A percentile compares a stretch with the other conserved stretches of the same genome.
These are phyloP conservation scores for Hymenoscyphus fructigenus DNA, from an alignment of 2,329 filamentous ascomycete species.

Conservation along the genomic window DNA sequence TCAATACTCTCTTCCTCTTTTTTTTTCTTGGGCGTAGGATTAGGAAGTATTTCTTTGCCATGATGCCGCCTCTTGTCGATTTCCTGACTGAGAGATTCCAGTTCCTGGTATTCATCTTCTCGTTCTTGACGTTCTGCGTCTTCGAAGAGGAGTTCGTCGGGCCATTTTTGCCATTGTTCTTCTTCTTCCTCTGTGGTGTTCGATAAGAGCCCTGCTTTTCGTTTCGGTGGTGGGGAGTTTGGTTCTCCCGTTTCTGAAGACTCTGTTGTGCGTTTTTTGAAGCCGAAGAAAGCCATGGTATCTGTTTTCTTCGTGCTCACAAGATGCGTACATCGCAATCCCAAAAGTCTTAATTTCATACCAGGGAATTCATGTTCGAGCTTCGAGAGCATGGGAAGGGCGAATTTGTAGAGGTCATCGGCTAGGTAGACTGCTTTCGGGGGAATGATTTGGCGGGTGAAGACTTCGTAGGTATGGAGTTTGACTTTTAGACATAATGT, in stretches of 20 bases:
- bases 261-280: constrained; percentile 41
- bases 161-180: constrained; percentile 65
- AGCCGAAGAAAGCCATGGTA: constrained; percentile 76
- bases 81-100: constrained; percentile 60
- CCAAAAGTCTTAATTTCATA: constrained; percentile 82
- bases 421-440: constrained; percentile 70
- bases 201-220: constrained; percentile 40
- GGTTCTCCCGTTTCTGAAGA: constrained; percentile 15
- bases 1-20: constrained; percentile 21
- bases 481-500: constrained; percentile 92
- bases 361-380: constrained; percentile 79
- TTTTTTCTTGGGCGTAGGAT: constrained; percentile 39
- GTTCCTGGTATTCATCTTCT: constrained; percentile 59
- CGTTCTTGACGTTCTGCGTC: constrained; percentile 58
- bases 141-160: constrained; percentile 62
- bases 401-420: constrained; percentile 79
- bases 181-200: constrained; percentile 39
- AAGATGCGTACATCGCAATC: constrained; percentile 82
- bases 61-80: constrained; percentile 40
- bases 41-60: constrained; percentile 52
- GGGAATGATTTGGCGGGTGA: constrained; percentile 76
- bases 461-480: constrained; percentile 88
- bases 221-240: constrained; percentile 34
- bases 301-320: constrained; percentile 81
- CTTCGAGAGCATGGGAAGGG: constrained; percentile 80